Evolutionary conservation across 1,284 basidiomycete species (phyloP), one percentile per base, ranked within the genome.

Genomic region (Veloboletus limbatus): DNA sequence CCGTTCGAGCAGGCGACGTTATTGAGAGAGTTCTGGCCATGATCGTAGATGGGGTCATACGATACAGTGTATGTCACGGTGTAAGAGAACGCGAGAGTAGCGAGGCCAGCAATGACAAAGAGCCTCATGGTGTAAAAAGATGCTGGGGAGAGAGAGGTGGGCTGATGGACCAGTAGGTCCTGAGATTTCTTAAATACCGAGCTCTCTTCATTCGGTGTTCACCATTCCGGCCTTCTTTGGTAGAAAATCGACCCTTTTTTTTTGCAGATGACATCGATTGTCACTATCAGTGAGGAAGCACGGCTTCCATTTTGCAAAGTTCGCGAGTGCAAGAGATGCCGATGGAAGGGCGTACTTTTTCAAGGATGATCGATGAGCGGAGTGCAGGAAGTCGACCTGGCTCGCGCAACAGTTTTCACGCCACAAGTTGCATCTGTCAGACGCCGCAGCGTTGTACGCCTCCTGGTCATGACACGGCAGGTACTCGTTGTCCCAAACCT

Each of bases 1-100:
- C 76, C 77, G 47, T 73, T 70, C 2, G 77, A 78, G 61, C 79
- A 81, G 16, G 73, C 68, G 47, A 77, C 72, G 20, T 40, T 60
- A 50, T 39, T 21, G 32, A 79, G 65, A 18, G 68, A 65, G 13
- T 43, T 48, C 1, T 41, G 48, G 16, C 48, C 28, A 9, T 62
- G 46, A 59, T 77, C 76, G 56, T 78, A 81, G n/a, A 24, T 0
- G 17, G 40, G 25, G 27, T 61, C 40, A 34, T 57, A 55, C 11
- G 45, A 33, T 25, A 58, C 2, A 1, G n/a, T 46, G 22, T 59
- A 58, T 21, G 34, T 27, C 13, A 2, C 7, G 16, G 59, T 57
- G 28, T 40, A 43, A 5, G 45, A 4, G 31, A 53, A 32, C 3
- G 33, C 50, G 9, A 39, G 49, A 24, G 40, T 7, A 17, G 33